Conservation (phyloP, 2,329 filamentous ascomycete genomes). For the Amylocarpus encephaloides region DNA sequence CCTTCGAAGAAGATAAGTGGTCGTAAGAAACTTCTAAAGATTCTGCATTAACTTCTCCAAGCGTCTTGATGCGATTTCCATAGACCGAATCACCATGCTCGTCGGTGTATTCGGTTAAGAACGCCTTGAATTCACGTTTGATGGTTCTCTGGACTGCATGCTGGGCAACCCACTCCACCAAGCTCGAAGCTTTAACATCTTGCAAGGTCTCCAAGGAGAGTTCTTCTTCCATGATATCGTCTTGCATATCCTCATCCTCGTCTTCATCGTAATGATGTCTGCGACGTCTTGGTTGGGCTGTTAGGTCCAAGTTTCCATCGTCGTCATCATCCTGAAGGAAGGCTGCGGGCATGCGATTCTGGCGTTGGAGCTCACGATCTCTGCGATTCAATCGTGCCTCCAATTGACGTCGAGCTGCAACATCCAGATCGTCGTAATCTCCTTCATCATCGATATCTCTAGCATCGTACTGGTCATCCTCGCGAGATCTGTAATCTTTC, state of each 20-base stretch:
- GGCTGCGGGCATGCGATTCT: slow-evolving; percentile 62
- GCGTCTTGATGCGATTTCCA: slow-evolving; percentile 83
- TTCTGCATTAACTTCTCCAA: slow-evolving; percentile 97
- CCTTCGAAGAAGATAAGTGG: slow-evolving; percentile 83
- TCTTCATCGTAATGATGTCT: slow-evolving; percentile 93
- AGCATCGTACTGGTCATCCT: slow-evolving; percentile 64
- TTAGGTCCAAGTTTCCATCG: slow-evolving; percentile 77
- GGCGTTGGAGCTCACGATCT: slow-evolving; percentile 63
- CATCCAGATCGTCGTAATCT: slow-evolving; percentile 64
- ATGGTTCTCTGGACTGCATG: slow-evolving; percentile 88
- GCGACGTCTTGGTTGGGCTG: slow-evolving; percentile 75
- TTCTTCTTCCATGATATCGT: slow-evolving; percentile 93
- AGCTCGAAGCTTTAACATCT: slow-evolving; percentile 86
- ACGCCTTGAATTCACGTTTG: slow-evolving; percentile 93
- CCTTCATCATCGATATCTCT: slow-evolving; percentile 71
- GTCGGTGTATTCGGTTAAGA: slow-evolving; percentile 93
- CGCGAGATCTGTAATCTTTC: slow-evolving; percentile 61
- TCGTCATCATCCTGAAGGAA: slow-evolving; percentile 75
- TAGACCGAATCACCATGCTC: slow-evolving; percentile 87
- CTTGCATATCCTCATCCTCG: slow-evolving; percentile 83
- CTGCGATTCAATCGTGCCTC: slow-evolving; percentile 68
- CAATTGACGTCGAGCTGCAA: slow-evolving; percentile 60
- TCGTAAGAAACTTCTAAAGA: slow-evolving; percentile 94
- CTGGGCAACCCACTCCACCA: slow-evolving; percentile 93
- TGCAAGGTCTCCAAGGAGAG: slow-evolving; percentile 84